These are phyloP conservation scores for Fusarium agapanthi DNA, from an alignment of 2,329 filamentous ascomycete genomes.

Conservation along the genomic window DNA sequence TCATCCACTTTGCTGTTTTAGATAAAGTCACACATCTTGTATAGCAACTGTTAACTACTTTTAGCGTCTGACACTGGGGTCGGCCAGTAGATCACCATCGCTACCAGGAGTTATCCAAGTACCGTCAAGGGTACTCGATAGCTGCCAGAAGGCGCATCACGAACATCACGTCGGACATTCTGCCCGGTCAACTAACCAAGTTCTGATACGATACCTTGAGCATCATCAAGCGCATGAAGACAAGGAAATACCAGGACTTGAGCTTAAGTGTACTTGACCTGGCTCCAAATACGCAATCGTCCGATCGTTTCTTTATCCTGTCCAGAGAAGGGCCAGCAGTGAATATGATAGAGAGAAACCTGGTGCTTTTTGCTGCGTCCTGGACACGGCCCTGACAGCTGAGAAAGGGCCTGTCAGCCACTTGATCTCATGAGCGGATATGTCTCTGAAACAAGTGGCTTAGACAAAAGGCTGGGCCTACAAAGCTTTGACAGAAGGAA, in stretches of 20 bases:
- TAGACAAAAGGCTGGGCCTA: slow-evolving; percentile 29
- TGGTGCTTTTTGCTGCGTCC: slow-evolving; percentile 27
- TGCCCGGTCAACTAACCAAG: neutral
- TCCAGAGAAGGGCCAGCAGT: slow-evolving; percentile 24
- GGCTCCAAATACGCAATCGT: neutral
- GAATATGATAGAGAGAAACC: slow-evolving; percentile 19
- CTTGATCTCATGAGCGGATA: slow-evolving; percentile 21
- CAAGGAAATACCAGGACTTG: neutral
- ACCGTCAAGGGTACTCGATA: slow-evolving; percentile 10
- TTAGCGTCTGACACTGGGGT: slow-evolving; percentile 8
- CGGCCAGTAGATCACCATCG: slow-evolving; percentile 3
- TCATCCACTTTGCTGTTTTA: slow-evolving; percentile 34
- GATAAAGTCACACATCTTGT: slow-evolving; percentile 36
- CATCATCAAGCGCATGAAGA: neutral
- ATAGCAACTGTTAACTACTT: slow-evolving; percentile 4
- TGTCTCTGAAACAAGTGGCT: slow-evolving; percentile 42
- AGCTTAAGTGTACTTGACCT: neutral
- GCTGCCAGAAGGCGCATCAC: neutral
- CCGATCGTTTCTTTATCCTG: neutral
- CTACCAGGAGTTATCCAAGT: neutral
- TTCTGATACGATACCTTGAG: neutral
- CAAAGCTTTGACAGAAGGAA: neutral
- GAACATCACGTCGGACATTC: neutral
- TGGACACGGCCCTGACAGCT: slow-evolving; percentile 19
- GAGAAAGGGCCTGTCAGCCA: slow-evolving; percentile 29